These are phyloP conservation scores for Rhizophora mangle DNA, from an alignment of 345 rosid genomes.

Conservation along the genomic window DNA sequence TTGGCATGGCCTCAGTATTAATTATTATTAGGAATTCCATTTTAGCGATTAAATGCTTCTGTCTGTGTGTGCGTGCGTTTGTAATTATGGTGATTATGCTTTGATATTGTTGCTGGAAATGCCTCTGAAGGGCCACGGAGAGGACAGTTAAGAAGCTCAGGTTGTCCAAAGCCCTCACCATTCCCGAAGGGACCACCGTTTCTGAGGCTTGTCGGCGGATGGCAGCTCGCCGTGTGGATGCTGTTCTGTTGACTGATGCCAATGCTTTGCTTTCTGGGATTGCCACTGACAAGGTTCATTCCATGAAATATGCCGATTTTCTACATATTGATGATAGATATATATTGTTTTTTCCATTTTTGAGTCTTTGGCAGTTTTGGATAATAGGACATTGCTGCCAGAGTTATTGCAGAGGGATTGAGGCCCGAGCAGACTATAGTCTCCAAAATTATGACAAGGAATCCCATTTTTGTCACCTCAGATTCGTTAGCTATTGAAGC, in stretches of 20 bases:
- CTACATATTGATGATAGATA: background rate
- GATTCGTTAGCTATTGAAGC: constrained; percentile 92
- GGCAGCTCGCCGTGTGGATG: constrained; percentile 93
- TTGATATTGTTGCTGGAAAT: background rate
- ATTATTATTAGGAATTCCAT: too few relatives aligned
- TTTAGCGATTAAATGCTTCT: too few relatives aligned
- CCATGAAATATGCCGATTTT: background rate
- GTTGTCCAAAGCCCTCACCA: constrained; percentile 88
- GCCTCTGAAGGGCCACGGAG: constrained; percentile 44
- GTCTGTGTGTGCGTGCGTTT: too few relatives aligned
- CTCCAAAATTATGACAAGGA: constrained; percentile 89
- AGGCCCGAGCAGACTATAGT: constrained; percentile 85
- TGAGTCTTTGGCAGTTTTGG: background rate
- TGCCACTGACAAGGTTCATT: constrained; percentile 70
- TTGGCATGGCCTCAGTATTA: too few relatives aligned
- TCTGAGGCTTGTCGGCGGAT: constrained; percentile 88
- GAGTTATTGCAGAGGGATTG: constrained; percentile 94
- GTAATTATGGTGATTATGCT: too few relatives aligned
- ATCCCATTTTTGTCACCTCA: constrained; percentile 80
- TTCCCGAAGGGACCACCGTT: constrained; percentile 88
- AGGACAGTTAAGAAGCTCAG: constrained; percentile 92
- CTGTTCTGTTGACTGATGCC: constrained; percentile 83
- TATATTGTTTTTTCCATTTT: background rate
- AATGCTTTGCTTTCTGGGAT: constrained; percentile 92
- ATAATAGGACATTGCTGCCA: constrained; percentile 59